A percentile compares a stretch with the other conserved stretches of the same genome.
These are phyloP conservation scores for Hortiboletus flavorubellus DNA, from an alignment of 768 basidiomycete genomes.

Conservation along the genomic window DNA sequence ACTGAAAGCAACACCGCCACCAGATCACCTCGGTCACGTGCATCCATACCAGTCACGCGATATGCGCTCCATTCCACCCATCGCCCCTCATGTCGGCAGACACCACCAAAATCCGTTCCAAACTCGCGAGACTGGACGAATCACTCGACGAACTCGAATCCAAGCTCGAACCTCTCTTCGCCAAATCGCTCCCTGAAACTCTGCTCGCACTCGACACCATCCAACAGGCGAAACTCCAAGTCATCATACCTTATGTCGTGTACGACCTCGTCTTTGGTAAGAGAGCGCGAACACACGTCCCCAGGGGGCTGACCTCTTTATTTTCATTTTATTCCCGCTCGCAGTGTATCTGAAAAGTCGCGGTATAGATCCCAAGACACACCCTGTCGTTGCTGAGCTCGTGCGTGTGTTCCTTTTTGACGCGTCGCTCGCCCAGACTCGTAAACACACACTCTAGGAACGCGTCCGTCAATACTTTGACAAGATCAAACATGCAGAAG, in stretches of 20 bases:
- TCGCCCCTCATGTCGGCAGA: constrained; percentile 33
- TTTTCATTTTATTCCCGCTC: neutral
- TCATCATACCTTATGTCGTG: constrained; percentile 73
- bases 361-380: constrained; percentile 76
- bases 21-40: constrained; percentile 9
- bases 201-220: constrained; percentile 62
- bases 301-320: neutral
- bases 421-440: neutral
- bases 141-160: constrained; percentile 71
- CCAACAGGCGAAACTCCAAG: constrained; percentile 80
- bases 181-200: constrained; percentile 66
- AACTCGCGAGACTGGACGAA: constrained; percentile 45
- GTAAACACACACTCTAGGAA: constrained; percentile 42
- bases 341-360: constrained; percentile 78
- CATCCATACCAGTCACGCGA: neutral
- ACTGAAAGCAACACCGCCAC: constrained; percentile 9
- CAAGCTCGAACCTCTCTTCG: constrained; percentile 61
- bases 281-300: constrained; percentile 21
- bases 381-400: constrained; percentile 68
- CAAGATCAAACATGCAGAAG: constrained; percentile 76
- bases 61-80: neutral
- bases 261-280: constrained; percentile 85
- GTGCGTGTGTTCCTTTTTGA: constrained; percentile 14
- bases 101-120: constrained; percentile 34
- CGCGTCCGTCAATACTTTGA: constrained; percentile 78